These are phyloP conservation scores for Clarireedia sp. DNA, from an alignment of 2,329 filamentous ascomycete genomes.

Conservation along the genomic window DNA sequence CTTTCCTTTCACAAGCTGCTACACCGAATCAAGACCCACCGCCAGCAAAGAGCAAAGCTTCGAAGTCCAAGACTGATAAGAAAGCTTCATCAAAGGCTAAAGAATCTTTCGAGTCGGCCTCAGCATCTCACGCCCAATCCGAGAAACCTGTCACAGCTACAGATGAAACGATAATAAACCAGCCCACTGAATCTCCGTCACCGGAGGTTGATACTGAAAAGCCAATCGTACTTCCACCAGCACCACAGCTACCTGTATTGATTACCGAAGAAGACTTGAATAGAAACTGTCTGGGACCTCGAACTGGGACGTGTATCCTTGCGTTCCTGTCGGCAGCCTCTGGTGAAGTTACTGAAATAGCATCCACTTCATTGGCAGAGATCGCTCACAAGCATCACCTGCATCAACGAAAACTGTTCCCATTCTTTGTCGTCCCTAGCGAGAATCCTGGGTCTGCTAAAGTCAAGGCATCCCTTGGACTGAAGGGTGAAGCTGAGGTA, in stretches of 20 bases:
- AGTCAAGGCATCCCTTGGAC: constrained; percentile 53
- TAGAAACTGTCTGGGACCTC: constrained; percentile 63
- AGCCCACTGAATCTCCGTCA: constrained; percentile 43
- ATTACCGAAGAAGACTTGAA: constrained; percentile 55
- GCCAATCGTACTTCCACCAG: constrained; percentile 39
- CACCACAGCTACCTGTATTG: constrained; percentile 60
- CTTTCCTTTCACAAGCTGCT: constrained; percentile 74
- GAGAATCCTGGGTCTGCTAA: constrained; percentile 48
- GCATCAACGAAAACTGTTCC: constrained; percentile 64
- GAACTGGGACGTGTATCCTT: constrained; percentile 77
- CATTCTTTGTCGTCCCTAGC: constrained; percentile 68
- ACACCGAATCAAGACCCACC: constrained; percentile 72
- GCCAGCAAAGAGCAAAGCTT: constrained; percentile 36
- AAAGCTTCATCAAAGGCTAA: constrained; percentile 35
- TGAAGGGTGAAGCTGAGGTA: constrained; percentile 58
- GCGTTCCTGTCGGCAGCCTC: constrained; percentile 53
- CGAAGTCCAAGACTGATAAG: constrained; percentile 31
- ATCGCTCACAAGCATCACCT: constrained; percentile 68
- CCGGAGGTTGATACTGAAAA: constrained; percentile 33
- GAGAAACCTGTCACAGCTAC: constrained; percentile 42
- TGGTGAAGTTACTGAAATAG: constrained; percentile 37
- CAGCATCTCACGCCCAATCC: constrained; percentile 41
- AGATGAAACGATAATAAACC: constrained; percentile 40
- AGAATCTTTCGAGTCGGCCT: constrained; percentile 42
- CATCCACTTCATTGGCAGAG: constrained; percentile 58